A percentile compares a stretch with the other conserved stretches of the same genome.
phyloP scores from a whole-genome alignment of 352 stramenopile species.

The Hyphochytrium catenoides region DNA sequence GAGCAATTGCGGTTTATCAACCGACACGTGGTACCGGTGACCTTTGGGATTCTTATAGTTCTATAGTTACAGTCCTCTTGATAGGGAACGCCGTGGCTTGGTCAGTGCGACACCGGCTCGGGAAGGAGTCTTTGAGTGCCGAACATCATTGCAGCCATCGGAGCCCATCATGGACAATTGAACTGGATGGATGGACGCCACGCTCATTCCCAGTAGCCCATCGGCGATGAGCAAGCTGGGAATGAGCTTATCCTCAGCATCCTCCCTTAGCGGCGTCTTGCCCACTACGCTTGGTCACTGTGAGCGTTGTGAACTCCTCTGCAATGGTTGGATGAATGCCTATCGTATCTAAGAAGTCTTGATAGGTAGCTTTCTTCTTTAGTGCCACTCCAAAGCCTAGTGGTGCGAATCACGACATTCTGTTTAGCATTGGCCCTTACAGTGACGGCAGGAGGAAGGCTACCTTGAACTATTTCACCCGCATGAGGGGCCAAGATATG shows the following conservation, averaged over 20 bases:
- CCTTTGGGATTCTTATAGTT: too few species aligned
- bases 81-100: too few species aligned
- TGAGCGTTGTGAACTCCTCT: constrained; percentile 81
- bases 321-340: constrained; percentile 89
- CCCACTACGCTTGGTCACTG: constrained; percentile 81
- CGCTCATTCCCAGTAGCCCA: too few species aligned
- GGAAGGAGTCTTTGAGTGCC: too few species aligned
- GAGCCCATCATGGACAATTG: too few species aligned
- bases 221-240: neutral
- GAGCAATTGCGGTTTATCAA: too few species aligned
- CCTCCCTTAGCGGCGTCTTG: constrained; percentile 65
- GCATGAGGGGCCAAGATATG: constrained; percentile 95
- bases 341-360: constrained; percentile 71
- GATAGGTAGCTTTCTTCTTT: constrained; percentile 80
- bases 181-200: too few species aligned
- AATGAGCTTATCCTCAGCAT: constrained; percentile 86
- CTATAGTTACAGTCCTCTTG: too few species aligned
- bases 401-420: constrained; percentile 2
- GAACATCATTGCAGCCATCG: too few species aligned
- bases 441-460: constrained; percentile 8
- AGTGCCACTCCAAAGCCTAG: constrained; percentile 81
- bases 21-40: too few species aligned
- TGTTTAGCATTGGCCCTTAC: constrained; percentile 9
- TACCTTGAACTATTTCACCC: constrained; percentile 81
- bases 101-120: too few species aligned